These are phyloP conservation scores for Venturia carpophila DNA, from an alignment of 2,329 filamentous ascomycete genomes.

Conservation along the genomic window DNA sequence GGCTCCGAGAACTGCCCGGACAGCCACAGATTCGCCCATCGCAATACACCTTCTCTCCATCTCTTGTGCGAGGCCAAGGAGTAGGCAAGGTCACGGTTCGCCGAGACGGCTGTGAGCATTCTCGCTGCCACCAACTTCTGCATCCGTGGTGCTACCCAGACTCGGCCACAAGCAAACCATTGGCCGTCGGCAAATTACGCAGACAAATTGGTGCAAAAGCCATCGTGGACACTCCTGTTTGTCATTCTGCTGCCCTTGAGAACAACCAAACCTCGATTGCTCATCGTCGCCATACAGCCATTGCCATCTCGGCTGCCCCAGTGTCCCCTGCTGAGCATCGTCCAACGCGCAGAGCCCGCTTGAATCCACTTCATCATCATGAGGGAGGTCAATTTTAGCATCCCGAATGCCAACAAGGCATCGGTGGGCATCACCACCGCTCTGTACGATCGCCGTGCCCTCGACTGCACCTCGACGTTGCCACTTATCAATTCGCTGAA, in stretches of 20 bases:
- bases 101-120: slow-evolving; percentile 4
- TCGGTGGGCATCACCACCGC: slow-evolving; percentile 98
- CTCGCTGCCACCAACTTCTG: slow-evolving; percentile 1
- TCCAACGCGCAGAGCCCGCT: slow-evolving; percentile 7
- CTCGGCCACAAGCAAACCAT: slow-evolving; percentile 9
- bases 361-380: slow-evolving; percentile 50
- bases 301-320: slow-evolving; percentile 7
- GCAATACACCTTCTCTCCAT: background rate
- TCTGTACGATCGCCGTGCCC: slow-evolving; percentile 90
- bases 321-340: background rate
- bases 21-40: background rate
- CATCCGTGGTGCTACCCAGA: slow-evolving; percentile 5
- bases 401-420: slow-evolving; percentile 98
- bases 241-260: background rate
- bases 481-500: slow-evolving; percentile 98
- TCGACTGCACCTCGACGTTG: slow-evolving; percentile 96
- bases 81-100: background rate
- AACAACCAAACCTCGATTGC: background rate
- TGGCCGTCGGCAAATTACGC: background rate
- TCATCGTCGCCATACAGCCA: slow-evolving; percentile 8
- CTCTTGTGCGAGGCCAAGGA: background rate
- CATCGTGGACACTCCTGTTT: slow-evolving; percentile 6
- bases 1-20: background rate
- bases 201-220: background rate
- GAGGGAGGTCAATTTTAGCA: slow-evolving; percentile 99